Evolutionary conservation across 2,329 filamentous ascomycete genomes (phyloP).

Genomic region (Proliferodiscus dingleyae): DNA sequence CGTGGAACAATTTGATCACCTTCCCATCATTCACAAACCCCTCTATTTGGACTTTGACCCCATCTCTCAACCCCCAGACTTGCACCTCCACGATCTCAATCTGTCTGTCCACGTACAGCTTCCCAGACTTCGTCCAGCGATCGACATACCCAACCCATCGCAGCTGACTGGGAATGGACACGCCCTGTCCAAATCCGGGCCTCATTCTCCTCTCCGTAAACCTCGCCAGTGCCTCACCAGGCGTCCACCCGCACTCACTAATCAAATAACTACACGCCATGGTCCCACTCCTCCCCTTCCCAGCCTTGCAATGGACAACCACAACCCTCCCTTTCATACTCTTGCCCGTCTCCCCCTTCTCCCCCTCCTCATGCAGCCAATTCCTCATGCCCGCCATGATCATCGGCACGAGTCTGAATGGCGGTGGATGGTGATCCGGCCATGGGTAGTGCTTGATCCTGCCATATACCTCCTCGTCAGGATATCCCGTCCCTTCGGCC

Average conservation of each 20-base stretch:
- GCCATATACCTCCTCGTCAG: conserved; percentile 80
- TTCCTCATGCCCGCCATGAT: conserved; percentile 91
- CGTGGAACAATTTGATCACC: conserved; percentile 77
- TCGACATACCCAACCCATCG: conserved; percentile 87
- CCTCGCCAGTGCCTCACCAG: conserved; percentile 56
- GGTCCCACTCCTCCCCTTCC: conserved; percentile 89
- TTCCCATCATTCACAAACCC: conserved; percentile 87
- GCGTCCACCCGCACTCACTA: conserved; percentile 70
- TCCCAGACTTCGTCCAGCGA: conserved; percentile 70
- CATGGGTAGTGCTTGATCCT: conserved; percentile 89
- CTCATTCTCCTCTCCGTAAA: conserved; percentile 87
- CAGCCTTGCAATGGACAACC: conserved; percentile 95
- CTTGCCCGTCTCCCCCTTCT: conserved; percentile 25
- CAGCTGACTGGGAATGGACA: conserved; percentile 89
- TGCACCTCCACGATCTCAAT: conserved; percentile 87
- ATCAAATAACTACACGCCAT: conserved; percentile 87
- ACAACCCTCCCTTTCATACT: conserved; percentile 53
- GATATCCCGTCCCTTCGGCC: conserved; percentile 93
- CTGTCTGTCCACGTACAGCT: conserved; percentile 75
- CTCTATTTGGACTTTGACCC: conserved; percentile 81
- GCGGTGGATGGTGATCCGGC: conserved; percentile 95
- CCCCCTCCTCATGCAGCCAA: conserved; percentile 60
- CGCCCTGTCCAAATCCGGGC: conserved; percentile 78
- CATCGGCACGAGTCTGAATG: conserved; percentile 80
- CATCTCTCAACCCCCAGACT: conserved; percentile 80